Evolutionary conservation across 2,329 filamentous ascomycete species (phyloP).

Genomic region (Stagonosporopsis rhizophila): DNA sequence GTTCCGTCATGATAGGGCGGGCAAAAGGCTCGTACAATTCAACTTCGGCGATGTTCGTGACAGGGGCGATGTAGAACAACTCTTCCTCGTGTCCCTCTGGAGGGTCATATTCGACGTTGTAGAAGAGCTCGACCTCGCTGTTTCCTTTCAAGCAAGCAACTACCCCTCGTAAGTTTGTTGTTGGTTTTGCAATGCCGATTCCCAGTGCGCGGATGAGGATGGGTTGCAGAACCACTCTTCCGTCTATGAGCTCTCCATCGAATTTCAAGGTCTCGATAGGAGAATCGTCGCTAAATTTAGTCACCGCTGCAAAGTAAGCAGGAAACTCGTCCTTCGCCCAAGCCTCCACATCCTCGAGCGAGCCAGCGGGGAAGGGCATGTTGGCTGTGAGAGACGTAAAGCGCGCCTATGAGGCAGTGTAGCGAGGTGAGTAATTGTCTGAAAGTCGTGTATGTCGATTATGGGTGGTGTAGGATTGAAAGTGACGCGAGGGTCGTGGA

Average conservation of each 20-base stretch:
- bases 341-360: conserved; percentile 6
- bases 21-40: neutral
- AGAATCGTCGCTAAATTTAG: neutral
- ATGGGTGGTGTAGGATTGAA: neutral
- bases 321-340: conserved; percentile 7
- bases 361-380: neutral
- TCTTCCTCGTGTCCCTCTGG: neutral
- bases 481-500: neutral
- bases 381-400: neutral
- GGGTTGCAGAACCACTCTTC: neutral
- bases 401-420: too few species aligned
- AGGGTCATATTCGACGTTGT: neutral
- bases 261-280: neutral
- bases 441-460: too few species aligned
- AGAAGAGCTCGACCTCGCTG: conserved; percentile 3
- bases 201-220: neutral
- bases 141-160: neutral
- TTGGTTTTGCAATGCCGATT: neutral
- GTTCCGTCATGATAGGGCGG: neutral
- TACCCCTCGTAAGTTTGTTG: neutral
- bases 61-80: neutral
- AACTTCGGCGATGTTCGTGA: neutral
- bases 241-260: neutral
- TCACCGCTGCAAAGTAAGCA: neutral
- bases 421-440: too few species aligned